Evolutionary conservation across 176 grass and related monocot species (phyloP).

Genomic region (Hordeum vulgare): MorexV3_pseudomolecules_assembly NC_058520.1:516287446-516287945

Average conservation of each 20-base stretch:
- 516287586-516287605: too few species aligned
- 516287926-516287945: conserved; percentile 36
- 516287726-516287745: conserved; percentile 20
- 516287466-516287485: too few species aligned
- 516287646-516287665: not conserved
- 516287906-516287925: conserved; percentile 23
- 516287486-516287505: too few species aligned
- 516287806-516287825: not conserved
- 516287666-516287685: conserved; percentile 20
- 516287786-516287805: conserved; percentile 16
- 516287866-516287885: not conserved
- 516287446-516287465: too few species aligned
- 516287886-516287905: conserved; percentile 20
- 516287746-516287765: conserved; percentile 28
- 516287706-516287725: not conserved
- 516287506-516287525: too few species aligned
- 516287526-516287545: too few species aligned
- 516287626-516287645: not conserved
- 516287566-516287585: too few species aligned
- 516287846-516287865: not conserved
- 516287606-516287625: not conserved
- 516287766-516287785: not conserved
- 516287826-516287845: not conserved
- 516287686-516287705: not conserved
- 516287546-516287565: too few species aligned